Percentiles rank a stretch among this genome's conserved stretches.
These are phyloP conservation scores for Ogataea henricii DNA, from an alignment of 805 yeast genomes.

Conservation along the genomic window DNA sequence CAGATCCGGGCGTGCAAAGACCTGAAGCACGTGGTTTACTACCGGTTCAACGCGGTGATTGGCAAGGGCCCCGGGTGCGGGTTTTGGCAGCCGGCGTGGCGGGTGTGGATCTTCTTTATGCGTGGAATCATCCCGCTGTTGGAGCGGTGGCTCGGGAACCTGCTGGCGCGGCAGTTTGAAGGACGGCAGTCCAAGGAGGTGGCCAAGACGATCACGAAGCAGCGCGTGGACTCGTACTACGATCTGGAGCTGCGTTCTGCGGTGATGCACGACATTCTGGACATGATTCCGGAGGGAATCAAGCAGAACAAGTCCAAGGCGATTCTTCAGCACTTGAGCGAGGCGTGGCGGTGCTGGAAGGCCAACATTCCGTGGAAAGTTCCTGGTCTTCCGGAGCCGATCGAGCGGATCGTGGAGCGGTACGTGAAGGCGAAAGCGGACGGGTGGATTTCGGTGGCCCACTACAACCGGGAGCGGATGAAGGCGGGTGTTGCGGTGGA, in stretches of 20 bases:
- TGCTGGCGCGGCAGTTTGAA: constrained; percentile 90
- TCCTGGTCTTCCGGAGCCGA: constrained; percentile 92
- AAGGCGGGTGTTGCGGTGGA: constrained; percentile 90
- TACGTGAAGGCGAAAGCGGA: constrained; percentile 95
- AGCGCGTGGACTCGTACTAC: constrained; percentile 91
- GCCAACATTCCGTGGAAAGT: constrained; percentile 98
- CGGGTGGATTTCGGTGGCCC: constrained; percentile 94
- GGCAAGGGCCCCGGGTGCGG: constrained; percentile 99
- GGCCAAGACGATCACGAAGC: constrained; percentile 93
- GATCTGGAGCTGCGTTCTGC: constrained; percentile 92
- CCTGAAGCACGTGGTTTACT: constrained; percentile 86
- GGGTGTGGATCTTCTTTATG: constrained; percentile 91
- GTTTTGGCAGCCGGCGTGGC: constrained; percentile 99
- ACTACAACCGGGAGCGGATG: constrained; percentile 86
- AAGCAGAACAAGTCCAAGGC: constrained; percentile 85
- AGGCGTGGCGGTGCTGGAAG: constrained; percentile 99
- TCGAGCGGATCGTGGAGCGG: constrained; percentile 81
- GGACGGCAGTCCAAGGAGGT: constrained; percentile 91
- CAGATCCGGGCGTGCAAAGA: constrained; percentile 96
- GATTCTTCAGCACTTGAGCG: constrained; percentile 89
- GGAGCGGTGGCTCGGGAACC: constrained; percentile 93
- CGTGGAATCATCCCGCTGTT: constrained; percentile 89
- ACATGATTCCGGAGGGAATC: constrained; percentile 95
- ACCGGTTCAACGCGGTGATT: constrained; percentile 77
- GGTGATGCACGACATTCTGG: constrained; percentile 93